Conservation (phyloP, 2,329 filamentous ascomycete genomes). For the Aplosporella prunicola region DNA sequence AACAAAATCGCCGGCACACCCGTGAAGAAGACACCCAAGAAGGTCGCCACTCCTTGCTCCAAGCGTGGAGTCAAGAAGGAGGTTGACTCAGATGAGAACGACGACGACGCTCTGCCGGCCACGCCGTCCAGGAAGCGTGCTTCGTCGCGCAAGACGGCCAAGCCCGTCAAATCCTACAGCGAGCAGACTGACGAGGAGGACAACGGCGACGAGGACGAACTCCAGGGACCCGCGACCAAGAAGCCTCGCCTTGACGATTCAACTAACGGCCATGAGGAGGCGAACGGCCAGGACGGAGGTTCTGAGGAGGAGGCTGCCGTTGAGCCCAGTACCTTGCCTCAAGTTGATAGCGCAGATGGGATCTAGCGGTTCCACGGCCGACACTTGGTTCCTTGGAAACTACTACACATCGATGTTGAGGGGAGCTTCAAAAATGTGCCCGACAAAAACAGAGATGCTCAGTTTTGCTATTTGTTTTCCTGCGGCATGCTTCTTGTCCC, state of each 20-base stretch:
- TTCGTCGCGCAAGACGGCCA: constrained; percentile 2
- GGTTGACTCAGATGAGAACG: background rate
- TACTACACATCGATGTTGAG: no score
- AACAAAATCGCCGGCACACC: background rate
- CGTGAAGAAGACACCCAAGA: background rate
- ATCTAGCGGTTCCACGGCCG: no score
- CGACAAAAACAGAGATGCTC: no score
- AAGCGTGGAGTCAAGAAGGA: constrained; percentile 3
- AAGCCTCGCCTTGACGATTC: background rate
- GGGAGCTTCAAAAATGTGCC: no score
- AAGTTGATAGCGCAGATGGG: no score
- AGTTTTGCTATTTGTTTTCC: no score
- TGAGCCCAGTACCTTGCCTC: no score
- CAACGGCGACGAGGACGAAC: background rate
- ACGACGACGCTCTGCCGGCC: background rate
- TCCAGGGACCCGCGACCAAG: background rate
- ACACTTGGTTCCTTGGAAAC: no score
- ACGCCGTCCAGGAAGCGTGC: background rate
- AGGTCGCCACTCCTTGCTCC: background rate
- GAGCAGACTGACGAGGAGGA: background rate
- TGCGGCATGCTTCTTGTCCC: no score
- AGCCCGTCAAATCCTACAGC: background rate
- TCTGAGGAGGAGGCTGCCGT: no score
- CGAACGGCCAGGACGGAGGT: no score
- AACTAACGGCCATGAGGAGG: no score